These are phyloP conservation scores for Yamadazyma nakazawae DNA, from an alignment of 805 yeast species.

Conservation along the genomic window DNA sequence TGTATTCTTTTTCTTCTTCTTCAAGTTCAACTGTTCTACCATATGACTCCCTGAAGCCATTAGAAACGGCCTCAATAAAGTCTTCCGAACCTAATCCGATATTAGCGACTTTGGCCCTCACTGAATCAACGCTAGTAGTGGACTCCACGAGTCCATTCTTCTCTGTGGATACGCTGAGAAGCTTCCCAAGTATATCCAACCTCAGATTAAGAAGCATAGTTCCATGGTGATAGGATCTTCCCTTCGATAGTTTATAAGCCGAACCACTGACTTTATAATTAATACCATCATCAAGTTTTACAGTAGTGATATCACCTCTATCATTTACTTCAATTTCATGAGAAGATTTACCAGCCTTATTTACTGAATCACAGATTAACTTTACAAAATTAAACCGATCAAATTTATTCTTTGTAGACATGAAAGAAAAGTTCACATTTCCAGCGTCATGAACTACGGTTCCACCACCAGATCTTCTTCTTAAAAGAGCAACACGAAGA, in stretches of 20 bases:
- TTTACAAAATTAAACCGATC: constrained; percentile 53
- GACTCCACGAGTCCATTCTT: constrained; percentile 42
- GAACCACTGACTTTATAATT: constrained; percentile 80
- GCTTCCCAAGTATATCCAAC: constrained; percentile 53
- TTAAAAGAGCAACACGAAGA: constrained; percentile 58
- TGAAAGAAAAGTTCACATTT: constrained; percentile 80
- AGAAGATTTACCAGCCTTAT: constrained; percentile 13
- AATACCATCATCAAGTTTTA: constrained; percentile 18
- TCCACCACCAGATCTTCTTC: constrained; percentile 93
- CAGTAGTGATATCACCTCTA: constrained; percentile 75
- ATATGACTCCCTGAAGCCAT: constrained; percentile 37
- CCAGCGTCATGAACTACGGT: constrained; percentile 93
- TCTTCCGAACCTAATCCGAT: constrained; percentile 43
- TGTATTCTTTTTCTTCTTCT: constrained; percentile 24
- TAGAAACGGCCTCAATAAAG: constrained; percentile 44
- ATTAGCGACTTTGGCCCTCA: constrained; percentile 76
- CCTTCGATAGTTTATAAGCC: constrained; percentile 81
- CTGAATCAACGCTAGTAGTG: constrained; percentile 64
- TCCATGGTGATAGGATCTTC: constrained; percentile 90
- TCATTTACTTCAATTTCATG: constrained; percentile 51
- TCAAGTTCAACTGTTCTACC: constrained; percentile 13
- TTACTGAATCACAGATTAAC: constrained; percentile 36
- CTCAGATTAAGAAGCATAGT: constrained; percentile 81
- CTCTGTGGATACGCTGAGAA: constrained; percentile 49
- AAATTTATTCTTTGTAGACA: constrained; percentile 66